Base-by-base conservation (phyloP, 306 rosid species). In the Fragaria ananassa region DNA sequence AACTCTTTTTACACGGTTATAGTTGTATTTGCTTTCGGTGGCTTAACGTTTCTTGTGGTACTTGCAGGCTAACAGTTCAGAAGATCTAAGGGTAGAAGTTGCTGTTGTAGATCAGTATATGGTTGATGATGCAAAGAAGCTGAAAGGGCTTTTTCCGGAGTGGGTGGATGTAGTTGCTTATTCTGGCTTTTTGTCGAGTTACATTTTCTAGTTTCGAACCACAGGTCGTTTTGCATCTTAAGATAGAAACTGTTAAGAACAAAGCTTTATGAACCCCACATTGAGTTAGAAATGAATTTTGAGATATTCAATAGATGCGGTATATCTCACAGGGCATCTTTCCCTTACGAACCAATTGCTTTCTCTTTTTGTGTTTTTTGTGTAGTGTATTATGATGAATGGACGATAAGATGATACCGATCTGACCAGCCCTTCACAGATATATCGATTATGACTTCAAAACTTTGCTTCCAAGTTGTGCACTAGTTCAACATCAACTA, bases 81-180 rank as follows among this genome's bases (percentile, higher is more conserved):
- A 89, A 79, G 88, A 81, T 51, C 86, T 95, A 74, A 90, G 88
- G 74, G 93, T 95, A 75, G 90, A 95, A 50, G 86, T 92, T 7
- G 86, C 93, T 14, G 99, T 95, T n/a, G 47, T 95, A 73, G 97
- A 92, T 79, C 99, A 95, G 67, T 85, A 83, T 69, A 74, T 95
- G 81, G 85, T 85, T 42, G 88, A 53, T 61, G 83, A 87, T 70
- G 87, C 88, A 51, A 89, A 87, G 88, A 88, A 83, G 85, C 82
- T 95, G 86, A 90, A 86, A 82, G 74, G 87, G 70, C 91, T 92
- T 71, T 87, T 95, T 80, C 99, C 99, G 1, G 84, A 84, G 23
- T 92, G 99, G 99, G 90, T 92, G 18, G 99, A 95, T 80, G 90
- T 90, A 6, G 12, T 23, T 82, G 85, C 97, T 4, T 87, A 90